A percentile compares a stretch with the other conserved stretches of the same genome.
phyloP scores from a whole-genome alignment of 106 monocot species.

The Acorus calamus region DNA sequence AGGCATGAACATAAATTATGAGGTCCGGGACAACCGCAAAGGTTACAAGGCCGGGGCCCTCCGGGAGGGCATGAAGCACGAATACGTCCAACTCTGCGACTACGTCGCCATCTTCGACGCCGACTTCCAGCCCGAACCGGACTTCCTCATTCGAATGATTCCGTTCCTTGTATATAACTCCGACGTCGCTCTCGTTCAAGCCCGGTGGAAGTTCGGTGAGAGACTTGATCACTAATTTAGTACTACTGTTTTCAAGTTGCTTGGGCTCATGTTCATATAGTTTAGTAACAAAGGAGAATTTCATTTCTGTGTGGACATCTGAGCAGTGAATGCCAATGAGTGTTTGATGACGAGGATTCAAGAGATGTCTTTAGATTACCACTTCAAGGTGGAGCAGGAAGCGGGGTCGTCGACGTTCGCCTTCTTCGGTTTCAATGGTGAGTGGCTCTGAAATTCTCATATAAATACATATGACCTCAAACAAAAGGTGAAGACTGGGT shows the following conservation, averaged over 20 bases:
- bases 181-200: conserved; percentile 65
- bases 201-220: conserved; percentile 81
- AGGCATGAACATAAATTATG: conserved; percentile 44
- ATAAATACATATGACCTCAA: too few species aligned
- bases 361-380: conserved; percentile 82
- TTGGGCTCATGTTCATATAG: background rate
- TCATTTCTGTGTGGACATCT: background rate
- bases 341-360: conserved; percentile 84
- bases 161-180: conserved; percentile 63
- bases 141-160: conserved; percentile 50
- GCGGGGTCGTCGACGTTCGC: conserved; percentile 47
- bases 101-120: conserved; percentile 82
- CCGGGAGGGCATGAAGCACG: conserved; percentile 58
- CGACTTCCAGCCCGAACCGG: conserved; percentile 60
- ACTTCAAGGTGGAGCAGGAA: conserved; percentile 83
- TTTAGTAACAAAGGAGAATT: background rate
- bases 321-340: conserved; percentile 61
- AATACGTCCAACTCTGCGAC: conserved; percentile 45
- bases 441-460: too few species aligned
- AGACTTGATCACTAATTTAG: background rate
- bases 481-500: too few species aligned
- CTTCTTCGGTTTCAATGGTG: conserved; percentile 82
- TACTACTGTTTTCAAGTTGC: too few species aligned
- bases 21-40: conserved; percentile 41
- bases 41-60: conserved; percentile 74